Evolutionary conservation across 2,329 filamentous ascomycete species (phyloP).

Genomic region (Aureobasidium sp.): DNA sequence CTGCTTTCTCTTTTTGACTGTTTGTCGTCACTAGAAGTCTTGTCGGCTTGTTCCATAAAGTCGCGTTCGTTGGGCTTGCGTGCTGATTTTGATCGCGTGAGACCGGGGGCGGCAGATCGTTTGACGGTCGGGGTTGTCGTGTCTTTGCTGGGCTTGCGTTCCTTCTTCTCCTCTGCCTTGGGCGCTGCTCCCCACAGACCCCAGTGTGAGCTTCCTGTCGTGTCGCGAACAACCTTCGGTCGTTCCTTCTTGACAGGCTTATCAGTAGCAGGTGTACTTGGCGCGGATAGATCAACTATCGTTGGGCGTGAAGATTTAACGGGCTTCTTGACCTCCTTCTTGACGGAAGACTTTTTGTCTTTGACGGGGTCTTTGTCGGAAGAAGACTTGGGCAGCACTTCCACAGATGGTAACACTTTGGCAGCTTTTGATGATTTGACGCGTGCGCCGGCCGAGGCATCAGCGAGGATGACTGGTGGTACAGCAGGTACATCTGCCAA

Average conservation of each 20-base stretch:
- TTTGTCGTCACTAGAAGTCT: conserved; percentile 65
- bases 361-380: conserved; percentile 15
- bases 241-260: conserved; percentile 64
- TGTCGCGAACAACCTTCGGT: conserved; percentile 63
- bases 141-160: conserved; percentile 38
- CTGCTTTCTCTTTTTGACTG: conserved; percentile 41
- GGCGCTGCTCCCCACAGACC: conserved; percentile 59
- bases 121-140: conserved; percentile 32
- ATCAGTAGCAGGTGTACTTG: conserved; percentile 41
- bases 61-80: conserved; percentile 43
- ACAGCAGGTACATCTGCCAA: conserved; percentile 4
- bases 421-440: conserved; percentile 14
- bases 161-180: conserved; percentile 20
- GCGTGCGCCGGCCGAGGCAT: conserved; percentile 15
- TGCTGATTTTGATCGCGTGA: conserved; percentile 49
- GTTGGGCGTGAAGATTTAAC: conserved; percentile 25
- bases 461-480: background rate
- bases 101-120: conserved; percentile 30
- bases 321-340: conserved; percentile 24
- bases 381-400: background rate
- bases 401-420: background rate
- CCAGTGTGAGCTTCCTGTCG: conserved; percentile 52
- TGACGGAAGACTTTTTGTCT: conserved; percentile 25
- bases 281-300: conserved; percentile 8
- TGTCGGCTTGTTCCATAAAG: conserved; percentile 31